phyloP scores from a whole-genome alignment of 2,329 filamentous ascomycete genomes.

The Xylariaceae sp. region DNA sequence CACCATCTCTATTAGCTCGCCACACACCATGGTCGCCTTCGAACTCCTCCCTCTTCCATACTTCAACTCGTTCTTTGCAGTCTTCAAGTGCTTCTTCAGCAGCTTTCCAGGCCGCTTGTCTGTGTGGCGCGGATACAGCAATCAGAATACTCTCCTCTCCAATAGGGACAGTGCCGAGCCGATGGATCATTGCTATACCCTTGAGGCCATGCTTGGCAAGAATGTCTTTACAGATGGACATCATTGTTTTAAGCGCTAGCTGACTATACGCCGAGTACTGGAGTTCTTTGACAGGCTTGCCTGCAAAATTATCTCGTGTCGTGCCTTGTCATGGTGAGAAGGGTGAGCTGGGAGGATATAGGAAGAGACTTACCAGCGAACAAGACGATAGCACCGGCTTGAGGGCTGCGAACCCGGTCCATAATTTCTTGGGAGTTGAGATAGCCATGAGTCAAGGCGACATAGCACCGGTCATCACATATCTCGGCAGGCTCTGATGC shows the following conservation, averaged over 20 bases:
- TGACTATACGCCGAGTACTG: slow-evolving; percentile 71
- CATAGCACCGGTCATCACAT: slow-evolving; percentile 52
- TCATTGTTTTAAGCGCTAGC: slow-evolving; percentile 65
- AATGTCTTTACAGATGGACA: slow-evolving; percentile 57
- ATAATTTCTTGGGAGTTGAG: slow-evolving; percentile 58
- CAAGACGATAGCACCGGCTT: slow-evolving; percentile 71
- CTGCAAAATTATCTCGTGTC: slow-evolving; percentile 70
- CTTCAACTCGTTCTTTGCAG: slow-evolving; percentile 83
- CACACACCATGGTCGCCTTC: slow-evolving; percentile 72
- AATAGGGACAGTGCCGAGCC: slow-evolving; percentile 79
- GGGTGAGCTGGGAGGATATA: not conserved
- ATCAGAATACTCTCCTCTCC: slow-evolving; percentile 93
- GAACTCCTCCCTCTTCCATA: slow-evolving; percentile 95
- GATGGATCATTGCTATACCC: slow-evolving; percentile 76
- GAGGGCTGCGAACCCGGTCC: slow-evolving; percentile 64
- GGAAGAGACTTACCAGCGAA: slow-evolving; percentile 57
- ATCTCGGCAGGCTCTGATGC: slow-evolving; percentile 26
- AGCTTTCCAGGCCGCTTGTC: slow-evolving; percentile 79
- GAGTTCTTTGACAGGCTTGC: slow-evolving; percentile 68
- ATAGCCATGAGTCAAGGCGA: slow-evolving; percentile 61
- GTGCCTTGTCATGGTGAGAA: slow-evolving; percentile 50
- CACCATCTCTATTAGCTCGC: slow-evolving; percentile 81
- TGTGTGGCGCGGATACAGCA: slow-evolving; percentile 77
- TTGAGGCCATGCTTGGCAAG: slow-evolving; percentile 59
- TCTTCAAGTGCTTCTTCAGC: slow-evolving; percentile 86